Evolutionary conservation across 2,329 filamentous ascomycete species (phyloP).

Genomic region (Trichoderma harzianum): DNA sequence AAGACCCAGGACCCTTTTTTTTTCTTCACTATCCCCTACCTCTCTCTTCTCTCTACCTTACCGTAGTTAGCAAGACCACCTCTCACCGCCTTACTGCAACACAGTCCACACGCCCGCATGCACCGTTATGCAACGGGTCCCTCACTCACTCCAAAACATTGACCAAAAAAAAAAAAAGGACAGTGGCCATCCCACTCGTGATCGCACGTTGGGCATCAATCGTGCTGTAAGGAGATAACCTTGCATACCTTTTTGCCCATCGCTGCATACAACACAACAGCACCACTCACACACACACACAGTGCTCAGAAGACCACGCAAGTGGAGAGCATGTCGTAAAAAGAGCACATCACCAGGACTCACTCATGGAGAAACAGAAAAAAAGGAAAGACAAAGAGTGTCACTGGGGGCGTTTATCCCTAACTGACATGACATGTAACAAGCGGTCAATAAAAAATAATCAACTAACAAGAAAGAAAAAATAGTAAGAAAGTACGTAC

Average conservation of each 20-base stretch:
- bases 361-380: not conserved
- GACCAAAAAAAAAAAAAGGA: not conserved
- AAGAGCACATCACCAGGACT: not conserved
- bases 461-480: not conserved
- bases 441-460: not conserved
- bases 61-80: not conserved
- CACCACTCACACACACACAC: too few species aligned
- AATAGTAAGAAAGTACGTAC: not conserved
- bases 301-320: conserved; percentile 4
- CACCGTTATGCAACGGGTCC: not conserved
- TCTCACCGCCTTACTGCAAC: not conserved
- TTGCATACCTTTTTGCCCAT: not conserved
- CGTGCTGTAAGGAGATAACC: not conserved
- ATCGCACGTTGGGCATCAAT: conserved; percentile 16
- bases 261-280: not conserved
- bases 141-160: not conserved
- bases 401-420: not conserved
- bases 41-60: not conserved
- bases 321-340: not conserved
- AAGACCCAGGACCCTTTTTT: not conserved
- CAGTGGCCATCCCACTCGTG: not conserved
- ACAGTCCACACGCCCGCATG: not conserved
- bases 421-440: conserved; percentile 7
- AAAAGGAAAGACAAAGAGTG: not conserved
- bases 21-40: not conserved